A percentile compares a stretch with the other conserved stretches of the same genome.
These are phyloP conservation scores for Penicillium hordei DNA, from an alignment of 2,329 filamentous ascomycete genomes.

Conservation along the genomic window DNA sequence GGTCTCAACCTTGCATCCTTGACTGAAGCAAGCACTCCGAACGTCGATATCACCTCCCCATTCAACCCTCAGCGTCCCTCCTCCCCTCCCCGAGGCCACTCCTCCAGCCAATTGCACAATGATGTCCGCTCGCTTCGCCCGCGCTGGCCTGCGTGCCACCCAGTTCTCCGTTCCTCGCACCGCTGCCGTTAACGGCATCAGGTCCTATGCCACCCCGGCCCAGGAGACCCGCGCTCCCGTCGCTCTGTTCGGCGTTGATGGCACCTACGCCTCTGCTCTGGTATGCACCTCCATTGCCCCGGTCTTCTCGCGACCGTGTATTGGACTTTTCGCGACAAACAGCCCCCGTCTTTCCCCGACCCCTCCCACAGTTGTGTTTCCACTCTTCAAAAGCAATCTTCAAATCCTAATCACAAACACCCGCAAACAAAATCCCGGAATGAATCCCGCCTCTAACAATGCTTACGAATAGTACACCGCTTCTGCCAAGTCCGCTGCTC, in stretches of 20 bases:
- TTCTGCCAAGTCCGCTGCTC: conserved; percentile 78
- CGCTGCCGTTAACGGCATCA: conserved; percentile 51
- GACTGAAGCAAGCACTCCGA: conserved; percentile 23
- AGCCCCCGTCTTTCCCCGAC: conserved; percentile 18
- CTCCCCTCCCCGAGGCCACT: conserved; percentile 25
- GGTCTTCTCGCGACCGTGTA: conserved; percentile 4
- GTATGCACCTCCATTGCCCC: conserved; percentile 58
- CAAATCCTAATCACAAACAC: conserved; percentile 4
- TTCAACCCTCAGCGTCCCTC: conserved; percentile 19
- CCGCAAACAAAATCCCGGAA: background rate
- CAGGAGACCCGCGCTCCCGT: conserved; percentile 78
- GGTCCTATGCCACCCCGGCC: conserved; percentile 72
- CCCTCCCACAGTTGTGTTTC: conserved; percentile 15
- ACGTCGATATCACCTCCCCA: conserved; percentile 29
- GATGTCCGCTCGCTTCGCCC: conserved; percentile 58
- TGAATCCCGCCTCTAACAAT: conserved; percentile 5
- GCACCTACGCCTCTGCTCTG: conserved; percentile 97
- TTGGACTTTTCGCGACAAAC: conserved; percentile 9
- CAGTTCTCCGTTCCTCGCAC: conserved; percentile 44
- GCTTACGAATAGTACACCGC: conserved; percentile 77
- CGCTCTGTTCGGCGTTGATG: conserved; percentile 91
- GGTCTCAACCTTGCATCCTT: conserved; percentile 26
- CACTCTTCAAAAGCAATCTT: conserved; percentile 17
- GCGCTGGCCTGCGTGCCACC: conserved; percentile 57
- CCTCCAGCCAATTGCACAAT: conserved; percentile 42